These are phyloP conservation scores for Neodidymelliopsis sp. DNA, from an alignment of 2,329 filamentous ascomycete species.

Conservation along the genomic window DNA sequence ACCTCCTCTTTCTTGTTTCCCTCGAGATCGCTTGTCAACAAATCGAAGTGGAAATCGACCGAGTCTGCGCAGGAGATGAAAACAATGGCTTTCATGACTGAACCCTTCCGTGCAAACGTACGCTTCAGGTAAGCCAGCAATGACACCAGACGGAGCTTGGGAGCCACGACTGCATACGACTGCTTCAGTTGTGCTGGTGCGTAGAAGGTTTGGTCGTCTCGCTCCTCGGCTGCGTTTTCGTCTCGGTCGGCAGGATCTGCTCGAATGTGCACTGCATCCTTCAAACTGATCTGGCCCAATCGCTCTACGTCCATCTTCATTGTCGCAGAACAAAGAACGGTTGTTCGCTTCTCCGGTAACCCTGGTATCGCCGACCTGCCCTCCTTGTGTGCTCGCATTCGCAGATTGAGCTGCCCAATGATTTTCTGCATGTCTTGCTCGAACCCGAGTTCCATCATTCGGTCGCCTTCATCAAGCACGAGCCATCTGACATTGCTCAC, in stretches of 20 bases:
- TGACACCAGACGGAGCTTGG: constrained; percentile 90
- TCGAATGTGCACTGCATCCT: constrained; percentile 88
- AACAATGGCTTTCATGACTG: constrained; percentile 94
- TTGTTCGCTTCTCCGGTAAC: constrained; percentile 79
- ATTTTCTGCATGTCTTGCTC: constrained; percentile 92
- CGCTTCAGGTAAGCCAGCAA: constrained; percentile 84
- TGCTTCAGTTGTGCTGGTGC: constrained; percentile 95
- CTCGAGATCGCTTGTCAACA: constrained; percentile 64
- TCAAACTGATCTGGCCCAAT: constrained; percentile 91
- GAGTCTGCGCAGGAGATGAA: constrained; percentile 98
- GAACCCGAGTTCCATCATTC: constrained; percentile 98
- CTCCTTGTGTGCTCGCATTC: constrained; percentile 65
- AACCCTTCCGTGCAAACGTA: constrained; percentile 85
- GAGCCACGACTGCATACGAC: constrained; percentile 83
- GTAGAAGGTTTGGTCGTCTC: constrained; percentile 67
- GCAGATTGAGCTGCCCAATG: constrained; percentile 77
- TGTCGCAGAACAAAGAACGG: constrained; percentile 92
- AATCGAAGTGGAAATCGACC: constrained; percentile 93
- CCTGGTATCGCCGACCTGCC: constrained; percentile 67
- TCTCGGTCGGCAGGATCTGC: constrained; percentile 66
- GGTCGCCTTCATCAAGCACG: constrained; percentile 93
- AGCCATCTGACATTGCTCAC: constrained; percentile 92
- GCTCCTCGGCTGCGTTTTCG: constrained; percentile 54
- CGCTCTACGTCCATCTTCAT: constrained; percentile 98
- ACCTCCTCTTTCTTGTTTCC: constrained; percentile 32